phyloP scores from a whole-genome alignment of 441 rosid species.

The Populus hybrid region DNA sequence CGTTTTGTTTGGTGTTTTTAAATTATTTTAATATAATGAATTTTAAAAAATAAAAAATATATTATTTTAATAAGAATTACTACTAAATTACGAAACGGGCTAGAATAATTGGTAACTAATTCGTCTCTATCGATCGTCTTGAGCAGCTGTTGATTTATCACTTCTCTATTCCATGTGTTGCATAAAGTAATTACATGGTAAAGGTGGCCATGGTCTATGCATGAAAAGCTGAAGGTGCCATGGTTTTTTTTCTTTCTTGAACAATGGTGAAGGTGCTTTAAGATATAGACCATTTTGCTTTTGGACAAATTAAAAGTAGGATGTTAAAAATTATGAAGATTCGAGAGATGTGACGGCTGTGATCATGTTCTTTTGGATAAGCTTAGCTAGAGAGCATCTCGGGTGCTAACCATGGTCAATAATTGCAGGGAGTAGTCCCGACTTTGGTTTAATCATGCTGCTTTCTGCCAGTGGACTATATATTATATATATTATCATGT shows the following conservation, averaged over 20 bases:
- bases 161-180: background rate
- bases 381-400: background rate
- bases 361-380: slow-evolving; percentile 15
- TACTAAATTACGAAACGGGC: no score
- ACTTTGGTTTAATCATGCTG: no score
- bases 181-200: background rate
- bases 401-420: slow-evolving; percentile 8
- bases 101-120: no score
- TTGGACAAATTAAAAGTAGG: background rate
- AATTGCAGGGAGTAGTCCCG: background rate
- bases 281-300: background rate
- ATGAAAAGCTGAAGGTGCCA: background rate
- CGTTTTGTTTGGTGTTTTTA: no score
- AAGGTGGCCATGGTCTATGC: background rate
- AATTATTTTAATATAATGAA: no score
- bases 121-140: background rate
- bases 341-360: slow-evolving; percentile 12
- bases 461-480: no score
- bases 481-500: no score
- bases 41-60: no score
- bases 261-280: background rate
- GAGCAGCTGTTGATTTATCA: background rate
- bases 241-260: background rate
- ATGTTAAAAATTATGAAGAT: background rate
- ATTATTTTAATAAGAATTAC: no score